Base-by-base conservation (phyloP, 1,284 basidiomycete species). In the Cutaneotrichosporon daszewskae region DNA sequence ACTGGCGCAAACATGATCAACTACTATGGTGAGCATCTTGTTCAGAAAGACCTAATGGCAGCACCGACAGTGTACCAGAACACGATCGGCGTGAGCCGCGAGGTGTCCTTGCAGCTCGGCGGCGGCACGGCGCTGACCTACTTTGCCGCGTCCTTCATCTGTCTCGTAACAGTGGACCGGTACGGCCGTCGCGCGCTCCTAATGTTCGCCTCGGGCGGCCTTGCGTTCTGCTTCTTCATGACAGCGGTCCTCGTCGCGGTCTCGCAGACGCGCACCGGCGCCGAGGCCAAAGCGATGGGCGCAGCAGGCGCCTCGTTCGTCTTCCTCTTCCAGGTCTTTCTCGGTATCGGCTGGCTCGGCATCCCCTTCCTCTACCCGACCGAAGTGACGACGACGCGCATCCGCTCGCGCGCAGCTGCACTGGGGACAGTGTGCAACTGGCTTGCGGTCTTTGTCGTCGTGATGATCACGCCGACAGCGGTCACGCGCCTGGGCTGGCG, bases 321-420 rank as follows among this genome's bases (percentile, higher is more conserved):
- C 32, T 19, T 23, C 71, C 80, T 71, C 9, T 91, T 88, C 72
- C 89, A 86, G 20, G 80, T 79, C 43, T 81, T 84, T 20, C 91
- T 89, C 63, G 87, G 87, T 2, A 71, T 82, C 32, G 87, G 84
- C 28, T 83, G 85, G 62, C 89, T 88, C 1, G 88, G 88, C 2
- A 79, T 87, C 53, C 84, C 82, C 11, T 92, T 88, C 67, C 62
- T 69, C 46, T 53, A 58, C 38, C 67, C 66, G 50, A 66, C 65
- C 43, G 67, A 72, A 68, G 82, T 92, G 17, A 90, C 91, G 68
- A 84, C 89, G 5, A 74, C 88, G 14, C 84, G 85, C 8, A 79
- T 90, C 67, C 77, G 88, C 59, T 82, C 86, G 52, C 82, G 83
- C 62, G 88, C 88, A 49, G 85, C 89, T 5, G 79, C 85, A 18